These are phyloP conservation scores for Colletotrichum higginsianum DNA, from an alignment of 2,329 filamentous ascomycete genomes.

Conservation along the genomic window DNA sequence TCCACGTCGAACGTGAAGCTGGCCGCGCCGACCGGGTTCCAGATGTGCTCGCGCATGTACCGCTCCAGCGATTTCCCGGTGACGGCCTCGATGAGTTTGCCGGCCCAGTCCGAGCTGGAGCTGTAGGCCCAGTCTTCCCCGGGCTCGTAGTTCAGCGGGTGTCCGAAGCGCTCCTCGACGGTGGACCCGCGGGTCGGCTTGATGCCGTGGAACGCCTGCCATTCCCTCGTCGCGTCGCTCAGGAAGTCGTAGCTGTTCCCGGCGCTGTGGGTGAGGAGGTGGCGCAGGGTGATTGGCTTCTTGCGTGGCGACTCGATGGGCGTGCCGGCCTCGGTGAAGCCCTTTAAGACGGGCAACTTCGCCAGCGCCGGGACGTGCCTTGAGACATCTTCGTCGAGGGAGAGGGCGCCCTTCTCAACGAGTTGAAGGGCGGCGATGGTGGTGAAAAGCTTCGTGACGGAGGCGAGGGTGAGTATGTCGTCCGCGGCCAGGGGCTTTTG, in stretches of 20 bases:
- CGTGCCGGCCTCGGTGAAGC: constrained; percentile 58
- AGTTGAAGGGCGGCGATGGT: constrained; percentile 68
- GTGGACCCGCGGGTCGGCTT: constrained; percentile 51
- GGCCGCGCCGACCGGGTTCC: constrained; percentile 42
- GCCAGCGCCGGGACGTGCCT: constrained; percentile 63
- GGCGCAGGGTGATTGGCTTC: constrained; percentile 62
- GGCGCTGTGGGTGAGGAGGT: constrained; percentile 67
- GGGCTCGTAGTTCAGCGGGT: constrained; percentile 66
- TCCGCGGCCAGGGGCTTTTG: constrained; percentile 55
- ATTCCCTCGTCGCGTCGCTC: constrained; percentile 49
- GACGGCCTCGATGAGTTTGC: constrained; percentile 64
- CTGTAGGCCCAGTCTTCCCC: constrained; percentile 67
- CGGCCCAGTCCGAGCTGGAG: constrained; percentile 66
- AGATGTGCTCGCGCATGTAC: constrained; percentile 61
- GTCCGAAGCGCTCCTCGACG: constrained; percentile 59
- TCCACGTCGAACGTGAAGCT: constrained; percentile 39
- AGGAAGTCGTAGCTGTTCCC: constrained; percentile 63
- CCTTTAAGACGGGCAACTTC: constrained; percentile 62
- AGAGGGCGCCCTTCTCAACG: constrained; percentile 66
- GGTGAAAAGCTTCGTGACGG: constrained; percentile 62
- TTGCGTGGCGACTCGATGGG: constrained; percentile 52
- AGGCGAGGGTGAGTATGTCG: constrained; percentile 55
- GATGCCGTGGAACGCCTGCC: constrained; percentile 40
- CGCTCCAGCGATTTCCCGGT: constrained; percentile 60
- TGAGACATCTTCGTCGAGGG: constrained; percentile 62